Conservation (phyloP, 257 asterid genomes). For the Rhazya stricta region DNA sequence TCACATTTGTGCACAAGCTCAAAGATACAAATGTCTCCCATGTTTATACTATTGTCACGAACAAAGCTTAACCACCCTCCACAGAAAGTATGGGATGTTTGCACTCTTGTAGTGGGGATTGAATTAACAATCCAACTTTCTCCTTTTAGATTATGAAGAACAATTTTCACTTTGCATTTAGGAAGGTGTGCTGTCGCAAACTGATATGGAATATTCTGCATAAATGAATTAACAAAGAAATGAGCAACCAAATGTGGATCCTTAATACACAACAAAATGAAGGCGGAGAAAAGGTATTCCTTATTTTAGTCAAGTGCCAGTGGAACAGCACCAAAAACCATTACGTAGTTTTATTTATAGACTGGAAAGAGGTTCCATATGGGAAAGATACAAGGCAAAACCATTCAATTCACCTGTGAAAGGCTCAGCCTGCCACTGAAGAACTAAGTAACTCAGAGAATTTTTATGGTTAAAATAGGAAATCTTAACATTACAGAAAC, state of each 20-base stretch:
- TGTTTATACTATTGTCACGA: conserved; percentile 63
- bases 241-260: conserved; percentile 8
- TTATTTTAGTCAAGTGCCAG: neutral
- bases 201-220: conserved; percentile 85
- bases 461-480: neutral
- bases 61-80: conserved; percentile 97
- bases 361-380: neutral
- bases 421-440: neutral
- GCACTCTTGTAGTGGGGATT: conserved; percentile 77
- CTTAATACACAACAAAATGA: conserved; percentile 1
- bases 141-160: conserved; percentile 72
- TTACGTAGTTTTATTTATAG: neutral
- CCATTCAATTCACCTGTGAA: neutral
- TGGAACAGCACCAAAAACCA: neutral
- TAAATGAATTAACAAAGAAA: conserved; percentile 18
- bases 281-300: conserved; percentile 4
- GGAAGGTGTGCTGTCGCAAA: conserved; percentile 83
- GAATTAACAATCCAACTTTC: conserved; percentile 85
- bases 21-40: conserved; percentile 85
- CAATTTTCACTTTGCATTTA: conserved; percentile 69
- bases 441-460: neutral
- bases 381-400: neutral
- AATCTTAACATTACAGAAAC: neutral
- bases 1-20: conserved; percentile 72
- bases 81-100: conserved; percentile 89